Conservation (phyloP, 495 filamentous ascomycete genomes). For the Massariosphaeria phaeospora region DNA sequence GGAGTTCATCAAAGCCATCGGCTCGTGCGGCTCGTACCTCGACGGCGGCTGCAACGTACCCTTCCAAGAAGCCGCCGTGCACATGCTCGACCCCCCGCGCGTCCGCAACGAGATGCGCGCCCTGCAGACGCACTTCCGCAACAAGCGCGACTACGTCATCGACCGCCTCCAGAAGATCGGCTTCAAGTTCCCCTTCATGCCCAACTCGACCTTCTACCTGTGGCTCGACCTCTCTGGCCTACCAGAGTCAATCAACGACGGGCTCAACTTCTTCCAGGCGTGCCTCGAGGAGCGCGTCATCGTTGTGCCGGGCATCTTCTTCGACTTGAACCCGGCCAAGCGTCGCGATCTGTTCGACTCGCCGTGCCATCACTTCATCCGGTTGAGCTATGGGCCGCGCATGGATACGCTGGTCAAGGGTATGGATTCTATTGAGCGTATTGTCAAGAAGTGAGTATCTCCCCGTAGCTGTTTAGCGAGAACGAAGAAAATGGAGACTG, state of each 20-base stretch:
- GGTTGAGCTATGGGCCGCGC: constrained; percentile 83
- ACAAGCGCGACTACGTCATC: constrained; percentile 87
- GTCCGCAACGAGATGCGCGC: constrained; percentile 85
- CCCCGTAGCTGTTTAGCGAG: background rate
- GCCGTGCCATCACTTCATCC: constrained; percentile 90
- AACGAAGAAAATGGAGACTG: background rate
- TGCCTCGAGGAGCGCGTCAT: constrained; percentile 90
- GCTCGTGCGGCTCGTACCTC: constrained; percentile 89
- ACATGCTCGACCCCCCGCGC: constrained; percentile 78
- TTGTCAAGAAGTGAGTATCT: constrained; percentile 56
- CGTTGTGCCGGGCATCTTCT: constrained; percentile 90
- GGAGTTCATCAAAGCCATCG: constrained; percentile 92
- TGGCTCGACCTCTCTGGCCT: constrained; percentile 66
- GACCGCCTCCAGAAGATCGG: constrained; percentile 72
- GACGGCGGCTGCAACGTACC: constrained; percentile 92
- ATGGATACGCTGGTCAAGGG: constrained; percentile 84
- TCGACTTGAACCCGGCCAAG: constrained; percentile 85
- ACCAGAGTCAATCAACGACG: constrained; percentile 76
- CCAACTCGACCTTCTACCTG: constrained; percentile 91
- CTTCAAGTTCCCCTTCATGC: constrained; percentile 65
- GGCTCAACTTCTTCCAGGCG: constrained; percentile 93
- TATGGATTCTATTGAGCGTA: constrained; percentile 82
- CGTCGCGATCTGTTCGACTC: constrained; percentile 88
- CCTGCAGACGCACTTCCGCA: constrained; percentile 79
- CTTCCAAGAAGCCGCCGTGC: constrained; percentile 89